Base-by-base conservation (phyloP, 176 grass and related monocot species). In the Cenchrus fungigraminus region DNA sequence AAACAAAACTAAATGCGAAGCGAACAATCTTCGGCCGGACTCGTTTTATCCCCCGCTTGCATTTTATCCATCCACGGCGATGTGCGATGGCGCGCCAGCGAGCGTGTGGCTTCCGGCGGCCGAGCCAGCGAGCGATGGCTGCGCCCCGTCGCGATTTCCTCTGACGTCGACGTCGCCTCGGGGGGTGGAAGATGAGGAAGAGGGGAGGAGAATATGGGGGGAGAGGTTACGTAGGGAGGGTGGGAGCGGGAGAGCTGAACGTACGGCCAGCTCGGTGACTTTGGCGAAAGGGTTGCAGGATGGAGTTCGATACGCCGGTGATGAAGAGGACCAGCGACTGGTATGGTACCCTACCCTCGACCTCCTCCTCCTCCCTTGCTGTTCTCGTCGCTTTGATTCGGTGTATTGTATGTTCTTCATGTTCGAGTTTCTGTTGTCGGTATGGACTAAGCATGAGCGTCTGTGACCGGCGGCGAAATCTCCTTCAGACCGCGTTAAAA, bases 301-400 rank as follows among this genome's bases (percentile, higher is more conserved):
- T 90, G 88, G 73, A 85, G 74, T 62, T 92, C 31, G 55, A 87
- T 34, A 91, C 88, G n/a, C 83, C 93, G 61, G 79, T 88, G 31
- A 91, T 90, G 88, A 92, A 91, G 88, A 92, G 88, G 70, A 92
- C 82, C 86, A 84, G 85, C 6, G 90, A 94, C 81, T 94, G 97
- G 97, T 94, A 78, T 7, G 19, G n/a, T 25, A 8, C 20, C 45
- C 15, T 87, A 12, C 29, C 45, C 15, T 87, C 43, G 1, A 29
- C 5, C 25, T 25, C 25, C 25, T 77, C 7, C 44, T 79, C 1
- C 16, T 3, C 15, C 43, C 54, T 19, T 71, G 7, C 22, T 59
- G 12, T 40, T 40, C 37, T 37, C 19, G 1, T 58, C 62, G 16
- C 17, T 62, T 52, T 64, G 9, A 42, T 45, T 64, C 16, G 46